Conservation (phyloP, 495 filamentous ascomycete genomes). For the Trichoderma reesei region DNA sequence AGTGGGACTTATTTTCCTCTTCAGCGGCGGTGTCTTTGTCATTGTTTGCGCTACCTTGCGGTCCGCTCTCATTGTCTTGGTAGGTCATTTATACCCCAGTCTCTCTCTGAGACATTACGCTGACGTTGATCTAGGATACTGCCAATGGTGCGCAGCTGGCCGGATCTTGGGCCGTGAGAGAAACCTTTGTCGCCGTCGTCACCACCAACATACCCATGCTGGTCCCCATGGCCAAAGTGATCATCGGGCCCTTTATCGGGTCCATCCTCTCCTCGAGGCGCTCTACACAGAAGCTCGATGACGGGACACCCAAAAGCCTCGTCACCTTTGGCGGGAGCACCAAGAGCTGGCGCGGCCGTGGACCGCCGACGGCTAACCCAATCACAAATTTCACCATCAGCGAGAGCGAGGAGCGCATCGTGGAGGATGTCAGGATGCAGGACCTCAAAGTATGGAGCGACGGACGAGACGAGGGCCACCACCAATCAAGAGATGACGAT, state of each 20-base stretch:
- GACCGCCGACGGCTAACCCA: constrained; percentile 32
- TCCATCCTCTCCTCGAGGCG: constrained; percentile 22
- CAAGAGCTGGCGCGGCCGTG: constrained; percentile 33
- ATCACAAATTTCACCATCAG: constrained; percentile 39
- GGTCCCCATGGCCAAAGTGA: constrained; percentile 34
- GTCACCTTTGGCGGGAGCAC: constrained; percentile 17
- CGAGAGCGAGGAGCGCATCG: constrained; percentile 43
- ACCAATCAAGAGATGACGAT: neutral
- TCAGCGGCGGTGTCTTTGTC: constrained; percentile 41
- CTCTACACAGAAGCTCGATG: constrained; percentile 19
- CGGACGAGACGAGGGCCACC: neutral
- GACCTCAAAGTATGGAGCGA: constrained; percentile 17
- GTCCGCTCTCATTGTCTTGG: constrained; percentile 35
- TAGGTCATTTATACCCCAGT: constrained; percentile 16
- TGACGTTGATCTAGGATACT: constrained; percentile 25
- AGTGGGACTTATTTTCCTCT: constrained; percentile 36
- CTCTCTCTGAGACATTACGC: neutral
- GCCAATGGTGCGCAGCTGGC: constrained; percentile 33
- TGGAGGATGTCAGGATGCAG: constrained; percentile 31
- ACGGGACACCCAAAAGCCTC: constrained; percentile 14
- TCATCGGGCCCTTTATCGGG: constrained; percentile 25
- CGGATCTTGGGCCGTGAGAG: constrained; percentile 39
- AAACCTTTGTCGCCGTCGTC: constrained; percentile 43
- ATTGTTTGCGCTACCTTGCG: constrained; percentile 39
- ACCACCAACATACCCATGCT: constrained; percentile 46